Percentiles rank a stretch among this genome's conserved stretches.
phyloP scores from a whole-genome alignment of 345 rosid genomes.

The Moringa oleifera region DNA sequence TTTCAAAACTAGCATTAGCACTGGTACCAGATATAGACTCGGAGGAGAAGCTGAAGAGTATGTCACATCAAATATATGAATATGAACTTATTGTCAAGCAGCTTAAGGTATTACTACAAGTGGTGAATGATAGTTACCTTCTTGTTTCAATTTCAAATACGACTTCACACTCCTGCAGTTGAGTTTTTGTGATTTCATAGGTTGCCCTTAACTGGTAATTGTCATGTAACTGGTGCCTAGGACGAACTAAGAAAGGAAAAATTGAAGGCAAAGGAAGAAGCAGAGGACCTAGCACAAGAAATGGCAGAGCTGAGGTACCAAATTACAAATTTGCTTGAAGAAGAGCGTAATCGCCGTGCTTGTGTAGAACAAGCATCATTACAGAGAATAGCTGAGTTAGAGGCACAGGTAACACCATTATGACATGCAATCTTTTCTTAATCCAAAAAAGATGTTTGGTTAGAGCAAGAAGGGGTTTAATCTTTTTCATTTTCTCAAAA shows the following conservation, averaged over 20 bases:
- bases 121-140: conserved; percentile 4
- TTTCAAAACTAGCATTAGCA: conserved; percentile 29
- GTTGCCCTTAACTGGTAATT: conserved; percentile 1
- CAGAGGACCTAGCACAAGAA: conserved; percentile 91
- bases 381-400: conserved; percentile 83
- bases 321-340: conserved; percentile 81
- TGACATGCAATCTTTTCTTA: background rate
- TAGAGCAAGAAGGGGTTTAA: conserved; percentile 3
- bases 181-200: conserved; percentile 9
- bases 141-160: background rate
- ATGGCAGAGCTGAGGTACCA: conserved; percentile 94
- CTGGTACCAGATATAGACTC: conserved; percentile 29
- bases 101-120: conserved; percentile 48
- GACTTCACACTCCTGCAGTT: conserved; percentile 3
- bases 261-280: conserved; percentile 80
- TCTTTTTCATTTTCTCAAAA: conserved; percentile 5
- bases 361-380: conserved; percentile 73
- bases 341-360: conserved; percentile 81
- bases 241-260: conserved; percentile 70
- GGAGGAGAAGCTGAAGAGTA: conserved; percentile 31
- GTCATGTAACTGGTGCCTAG: conserved; percentile 25
- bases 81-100: conserved; percentile 51
- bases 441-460: background rate
- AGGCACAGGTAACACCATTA: conserved; percentile 45
- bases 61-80: conserved; percentile 48